Base-by-base conservation (phyloP, 1,284 basidiomycete species). In the Leccinum griseonigrum region DNA sequence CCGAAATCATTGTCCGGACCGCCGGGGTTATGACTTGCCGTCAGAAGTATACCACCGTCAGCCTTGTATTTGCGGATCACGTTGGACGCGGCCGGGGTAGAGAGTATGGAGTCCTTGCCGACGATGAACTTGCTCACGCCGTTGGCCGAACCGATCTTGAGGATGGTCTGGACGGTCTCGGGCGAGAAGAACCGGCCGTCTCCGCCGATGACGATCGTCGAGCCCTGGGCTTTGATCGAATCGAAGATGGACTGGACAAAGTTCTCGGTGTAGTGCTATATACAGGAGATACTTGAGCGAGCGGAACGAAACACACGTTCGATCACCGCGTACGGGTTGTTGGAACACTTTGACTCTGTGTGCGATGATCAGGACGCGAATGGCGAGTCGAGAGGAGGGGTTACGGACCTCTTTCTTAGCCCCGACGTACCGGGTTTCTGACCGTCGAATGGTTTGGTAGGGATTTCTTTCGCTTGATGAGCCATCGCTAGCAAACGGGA, bases 11-110 rank as follows among this genome's bases (percentile, higher is more conserved):
- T 92, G 71, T 98, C 86, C 31, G 97, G 97, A 52, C 97, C 97
- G 65, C 97, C 97, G 10, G 97, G 96, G 79, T 99, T 99, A 84
- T 99, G 97, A 66, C 89, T 92, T 29, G 97, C 97, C n/a, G 97
- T 99, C 67, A 99, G 85, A 55, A 99, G 84, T 78, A 99, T 99
- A 68, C 97, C 97, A 57, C 97, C 97, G 70, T 95, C 90, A 1
- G 96, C 95, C 79, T 98, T 96, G 83, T 94, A 93, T 71, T 92
- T 92, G 66, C 97, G 86, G 78, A 99, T 99, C 69, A 98, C 79
- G 76, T 98, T 95, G 64, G 94, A 97, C 6, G 92, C 97, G 36
- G 97, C 97, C 8, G 97, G 97, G 4, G 97, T 99, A 54, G 97
- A 99, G 57, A 98, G 83, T 74, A 99, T 98, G 29, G 87, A 81